A percentile compares a stretch with the other conserved stretches of the same genome.
phyloP scores from a whole-genome alignment of 2,329 filamentous ascomycete genomes.

The Monosporascus sp. region DNA sequence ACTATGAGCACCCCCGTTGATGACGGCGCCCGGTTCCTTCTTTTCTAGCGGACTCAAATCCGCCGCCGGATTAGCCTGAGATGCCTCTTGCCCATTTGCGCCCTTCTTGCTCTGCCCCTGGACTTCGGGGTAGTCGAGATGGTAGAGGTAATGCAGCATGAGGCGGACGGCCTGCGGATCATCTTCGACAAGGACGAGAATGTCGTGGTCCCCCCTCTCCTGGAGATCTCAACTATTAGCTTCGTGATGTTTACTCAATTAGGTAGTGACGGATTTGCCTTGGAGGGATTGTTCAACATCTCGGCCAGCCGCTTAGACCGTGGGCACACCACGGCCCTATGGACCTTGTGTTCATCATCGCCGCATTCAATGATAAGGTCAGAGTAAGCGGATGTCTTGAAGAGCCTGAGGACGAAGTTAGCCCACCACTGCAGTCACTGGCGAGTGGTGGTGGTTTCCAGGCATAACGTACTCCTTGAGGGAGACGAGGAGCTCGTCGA shows the following conservation, averaged over 20 bases:
- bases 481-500: constrained; percentile 8
- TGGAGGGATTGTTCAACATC: neutral
- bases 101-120: neutral
- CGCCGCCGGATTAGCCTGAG: neutral
- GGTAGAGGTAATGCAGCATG: constrained; percentile 13
- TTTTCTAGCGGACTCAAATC: neutral
- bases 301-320: constrained; percentile 4
- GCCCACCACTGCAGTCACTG: neutral
- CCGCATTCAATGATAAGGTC: constrained; percentile 9
- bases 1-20: neutral
- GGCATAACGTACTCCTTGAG: constrained; percentile 3
- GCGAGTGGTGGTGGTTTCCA: neutral
- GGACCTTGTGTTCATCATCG: constrained; percentile 8
- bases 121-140: constrained; percentile 12
- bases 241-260: neutral
- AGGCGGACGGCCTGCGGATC: constrained; percentile 9
- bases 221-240: neutral
- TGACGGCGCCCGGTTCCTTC: neutral
- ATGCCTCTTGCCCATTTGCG: neutral
- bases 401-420: constrained; percentile 2
- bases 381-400: constrained; percentile 5
- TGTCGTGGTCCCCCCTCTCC: neutral
- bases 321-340: constrained; percentile 11
- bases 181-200: constrained; percentile 7
- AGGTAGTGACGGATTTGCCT: neutral